phyloP scores from a whole-genome alignment of 1,284 basidiomycete species.

The Rhodotorula sp. region DNA sequence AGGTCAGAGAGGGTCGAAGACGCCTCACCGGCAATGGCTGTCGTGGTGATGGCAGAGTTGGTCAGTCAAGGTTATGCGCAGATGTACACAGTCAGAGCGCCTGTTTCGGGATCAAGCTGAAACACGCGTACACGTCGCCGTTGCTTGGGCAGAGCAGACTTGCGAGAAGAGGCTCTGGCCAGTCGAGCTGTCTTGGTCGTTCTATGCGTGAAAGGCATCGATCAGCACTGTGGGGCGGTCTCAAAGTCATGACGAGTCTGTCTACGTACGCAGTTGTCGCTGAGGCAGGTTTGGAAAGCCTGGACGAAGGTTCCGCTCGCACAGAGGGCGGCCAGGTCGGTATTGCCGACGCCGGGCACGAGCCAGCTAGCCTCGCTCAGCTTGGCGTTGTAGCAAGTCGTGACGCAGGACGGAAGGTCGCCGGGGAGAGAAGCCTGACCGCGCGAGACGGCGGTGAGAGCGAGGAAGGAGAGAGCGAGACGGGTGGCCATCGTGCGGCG shows the following conservation, averaged over 20 bases:
- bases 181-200: background rate
- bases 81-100: too few relatives aligned
- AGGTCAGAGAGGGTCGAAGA: background rate
- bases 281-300: slow-evolving; percentile 20
- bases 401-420: slow-evolving; percentile 12
- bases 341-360: slow-evolving; percentile 8
- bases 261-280: slow-evolving; percentile 14
- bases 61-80: too few relatives aligned
- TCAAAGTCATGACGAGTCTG: background rate
- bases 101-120: background rate
- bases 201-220: background rate
- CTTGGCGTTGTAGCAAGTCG: slow-evolving; percentile 20
- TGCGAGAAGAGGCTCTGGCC: slow-evolving; percentile 1
- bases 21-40: background rate
- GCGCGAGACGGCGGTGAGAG: background rate
- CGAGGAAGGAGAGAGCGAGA: background rate
- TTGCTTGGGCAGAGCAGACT: slow-evolving; percentile 2
- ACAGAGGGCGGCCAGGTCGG: slow-evolving; percentile 14
- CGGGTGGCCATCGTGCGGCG: background rate
- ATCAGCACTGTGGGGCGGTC: too few relatives aligned
- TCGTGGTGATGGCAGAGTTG: too few relatives aligned
- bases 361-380: slow-evolving; percentile 15
- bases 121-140: background rate
- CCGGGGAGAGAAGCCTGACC: slow-evolving; percentile 7
- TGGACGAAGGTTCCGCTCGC: background rate